Evolutionary conservation across 768 basidiomycete genomes (phyloP).

Genomic region (Podaxis sp.): DNA sequence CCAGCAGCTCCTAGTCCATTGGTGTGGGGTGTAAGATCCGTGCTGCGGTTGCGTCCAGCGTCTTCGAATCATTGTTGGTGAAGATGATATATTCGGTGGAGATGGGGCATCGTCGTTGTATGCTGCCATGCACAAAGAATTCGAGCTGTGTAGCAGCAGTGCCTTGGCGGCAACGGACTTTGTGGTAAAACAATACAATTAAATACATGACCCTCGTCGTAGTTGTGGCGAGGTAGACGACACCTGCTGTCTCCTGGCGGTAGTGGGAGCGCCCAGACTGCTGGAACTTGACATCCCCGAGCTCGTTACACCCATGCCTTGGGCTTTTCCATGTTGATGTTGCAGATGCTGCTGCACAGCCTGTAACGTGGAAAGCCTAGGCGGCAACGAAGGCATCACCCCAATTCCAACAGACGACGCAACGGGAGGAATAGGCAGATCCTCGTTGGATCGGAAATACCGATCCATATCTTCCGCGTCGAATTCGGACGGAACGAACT

Average conservation of each 20-base stretch:
- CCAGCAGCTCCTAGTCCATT: too few species aligned
- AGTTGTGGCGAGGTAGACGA: background rate
- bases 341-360: background rate
- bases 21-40: too few species aligned
- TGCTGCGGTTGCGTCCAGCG: conserved; percentile 8
- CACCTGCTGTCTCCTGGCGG: background rate
- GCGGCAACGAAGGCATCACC: background rate
- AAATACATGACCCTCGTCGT: background rate
- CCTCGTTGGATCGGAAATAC: conserved; percentile 53
- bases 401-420: background rate
- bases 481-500: too few species aligned
- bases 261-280: background rate
- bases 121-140: background rate
- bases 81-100: too few species aligned
- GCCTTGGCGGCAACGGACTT: background rate
- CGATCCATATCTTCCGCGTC: conserved; percentile 72
- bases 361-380: background rate
- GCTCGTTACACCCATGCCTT: background rate
- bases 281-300: background rate
- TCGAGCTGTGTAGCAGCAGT: background rate
- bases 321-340: background rate
- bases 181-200: background rate
- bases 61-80: too few species aligned
- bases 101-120: background rate
- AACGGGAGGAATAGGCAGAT: conserved; percentile 4